Percentiles rank a stretch among this genome's conserved stretches.
Conservation (phyloP, 2,329 filamentous ascomycete genomes). For the Thermoascus crustaceus region DNA sequence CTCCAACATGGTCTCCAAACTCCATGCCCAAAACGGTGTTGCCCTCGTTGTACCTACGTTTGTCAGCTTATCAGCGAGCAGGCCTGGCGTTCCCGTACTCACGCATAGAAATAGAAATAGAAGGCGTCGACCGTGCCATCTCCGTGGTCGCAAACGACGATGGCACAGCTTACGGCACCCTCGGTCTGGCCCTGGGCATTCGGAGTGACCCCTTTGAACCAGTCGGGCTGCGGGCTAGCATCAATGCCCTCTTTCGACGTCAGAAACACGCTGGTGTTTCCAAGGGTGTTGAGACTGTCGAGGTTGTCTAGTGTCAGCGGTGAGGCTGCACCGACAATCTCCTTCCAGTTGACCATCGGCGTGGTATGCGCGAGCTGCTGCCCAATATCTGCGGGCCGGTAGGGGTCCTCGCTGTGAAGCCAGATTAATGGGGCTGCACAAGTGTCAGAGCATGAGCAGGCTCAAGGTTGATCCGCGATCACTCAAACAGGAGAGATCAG, state of each 20-base stretch:
- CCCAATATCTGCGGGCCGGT: conserved; percentile 43
- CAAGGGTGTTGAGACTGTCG: conserved; percentile 38
- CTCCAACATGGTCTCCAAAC: conserved; percentile 55
- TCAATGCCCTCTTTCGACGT: conserved; percentile 43
- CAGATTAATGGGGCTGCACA: conserved; percentile 44
- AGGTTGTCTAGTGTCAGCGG: conserved; percentile 43
- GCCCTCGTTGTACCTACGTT: conserved; percentile 43
- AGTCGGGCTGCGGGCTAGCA: conserved; percentile 33
- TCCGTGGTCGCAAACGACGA: conserved; percentile 53
- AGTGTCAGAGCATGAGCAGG: not conserved
- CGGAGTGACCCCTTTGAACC: conserved; percentile 48
- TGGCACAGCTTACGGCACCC: conserved; percentile 41
- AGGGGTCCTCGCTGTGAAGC: conserved; percentile 42
- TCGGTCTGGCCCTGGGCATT: conserved; percentile 44
- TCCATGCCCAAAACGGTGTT: conserved; percentile 43
- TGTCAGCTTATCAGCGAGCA: conserved; percentile 3
- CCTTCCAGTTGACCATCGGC: conserved; percentile 37
- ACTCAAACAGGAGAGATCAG: too few species aligned
- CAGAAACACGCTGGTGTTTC: conserved; percentile 41
- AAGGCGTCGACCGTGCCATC: conserved; percentile 49
- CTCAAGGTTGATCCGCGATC: not conserved
- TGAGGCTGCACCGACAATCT: conserved; percentile 28
- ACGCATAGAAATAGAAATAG: conserved; percentile 57
- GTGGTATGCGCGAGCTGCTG: conserved; percentile 40
- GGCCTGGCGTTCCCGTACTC: conserved; percentile 6